A percentile compares a stretch with the other conserved stretches of the same genome.
Evolutionary conservation across 495 filamentous ascomycete genomes (phyloP).

Genomic region (Neurospora pannonica): DNA sequence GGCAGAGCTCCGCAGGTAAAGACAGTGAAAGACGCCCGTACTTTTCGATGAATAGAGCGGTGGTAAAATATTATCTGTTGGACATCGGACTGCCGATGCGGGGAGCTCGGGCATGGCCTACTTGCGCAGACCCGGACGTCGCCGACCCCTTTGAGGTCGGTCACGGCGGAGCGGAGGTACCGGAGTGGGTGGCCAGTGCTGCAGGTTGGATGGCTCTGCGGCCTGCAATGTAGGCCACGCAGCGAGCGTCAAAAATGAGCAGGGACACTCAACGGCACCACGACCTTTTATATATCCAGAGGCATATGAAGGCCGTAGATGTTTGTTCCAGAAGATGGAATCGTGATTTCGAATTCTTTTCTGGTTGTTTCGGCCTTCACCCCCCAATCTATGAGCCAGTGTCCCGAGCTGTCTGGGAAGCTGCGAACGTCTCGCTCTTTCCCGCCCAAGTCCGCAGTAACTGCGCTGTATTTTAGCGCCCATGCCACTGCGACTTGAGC

Average conservation of each 20-base stretch:
- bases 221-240: not conserved
- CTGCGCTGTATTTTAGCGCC: not conserved
- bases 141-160: not conserved
- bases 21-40: not conserved
- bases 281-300: not conserved
- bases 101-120: not conserved
- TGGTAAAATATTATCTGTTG: not conserved
- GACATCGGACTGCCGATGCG: not conserved
- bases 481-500: not conserved
- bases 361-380: too few species aligned
- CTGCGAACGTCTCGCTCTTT: not conserved
- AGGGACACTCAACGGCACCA: not conserved
- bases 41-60: not conserved
- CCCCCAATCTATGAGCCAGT: not conserved
- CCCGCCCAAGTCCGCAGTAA: not conserved
- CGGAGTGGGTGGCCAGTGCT: not conserved
- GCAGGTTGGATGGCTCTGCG: not conserved
- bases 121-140: too few species aligned
- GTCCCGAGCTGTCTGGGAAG: not conserved
- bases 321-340: too few species aligned
- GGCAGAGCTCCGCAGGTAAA: not conserved
- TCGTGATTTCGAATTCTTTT: too few species aligned
- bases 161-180: not conserved
- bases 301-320: not conserved
- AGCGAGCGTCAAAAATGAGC: not conserved